phyloP scores from a whole-genome alignment of 345 rosid species.

The Citrus medica region DNA sequence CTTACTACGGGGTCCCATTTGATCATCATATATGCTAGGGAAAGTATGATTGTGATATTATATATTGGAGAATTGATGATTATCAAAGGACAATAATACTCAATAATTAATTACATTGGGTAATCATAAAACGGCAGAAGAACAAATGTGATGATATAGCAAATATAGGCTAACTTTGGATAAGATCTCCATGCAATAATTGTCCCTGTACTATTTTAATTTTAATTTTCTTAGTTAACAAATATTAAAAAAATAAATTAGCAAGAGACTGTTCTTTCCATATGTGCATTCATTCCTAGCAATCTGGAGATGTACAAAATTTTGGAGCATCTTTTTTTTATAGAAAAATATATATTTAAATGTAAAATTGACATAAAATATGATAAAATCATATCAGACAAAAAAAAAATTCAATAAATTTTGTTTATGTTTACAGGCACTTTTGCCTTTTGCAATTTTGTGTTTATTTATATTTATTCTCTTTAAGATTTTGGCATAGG shows the following conservation, averaged over 20 bases:
- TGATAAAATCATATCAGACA: no score
- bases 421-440: no score
- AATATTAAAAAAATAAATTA: no score
- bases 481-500: no score
- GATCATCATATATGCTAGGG: background rate
- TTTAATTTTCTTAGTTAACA: no score
- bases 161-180: background rate
- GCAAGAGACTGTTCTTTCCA: background rate
- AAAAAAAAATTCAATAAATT: no score
- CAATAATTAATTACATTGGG: background rate
- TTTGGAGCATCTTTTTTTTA: no score
- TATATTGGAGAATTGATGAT: background rate
- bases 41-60: background rate
- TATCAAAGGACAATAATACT: background rate
- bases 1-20: background rate
- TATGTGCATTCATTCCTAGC: background rate
- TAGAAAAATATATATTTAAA: no score
- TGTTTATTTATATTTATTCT: no score
- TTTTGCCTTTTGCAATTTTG: no score
- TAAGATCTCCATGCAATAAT: background rate
- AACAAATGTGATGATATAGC: background rate
- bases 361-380: no score
- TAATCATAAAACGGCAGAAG: background rate
- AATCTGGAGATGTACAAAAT: background rate
- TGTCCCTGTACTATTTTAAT: background rate